A percentile compares a stretch with the other conserved stretches of the same genome.
phyloP scores from a whole-genome alignment of 2,329 filamentous ascomycete species.

The Sarocladium kiliense region DNA sequence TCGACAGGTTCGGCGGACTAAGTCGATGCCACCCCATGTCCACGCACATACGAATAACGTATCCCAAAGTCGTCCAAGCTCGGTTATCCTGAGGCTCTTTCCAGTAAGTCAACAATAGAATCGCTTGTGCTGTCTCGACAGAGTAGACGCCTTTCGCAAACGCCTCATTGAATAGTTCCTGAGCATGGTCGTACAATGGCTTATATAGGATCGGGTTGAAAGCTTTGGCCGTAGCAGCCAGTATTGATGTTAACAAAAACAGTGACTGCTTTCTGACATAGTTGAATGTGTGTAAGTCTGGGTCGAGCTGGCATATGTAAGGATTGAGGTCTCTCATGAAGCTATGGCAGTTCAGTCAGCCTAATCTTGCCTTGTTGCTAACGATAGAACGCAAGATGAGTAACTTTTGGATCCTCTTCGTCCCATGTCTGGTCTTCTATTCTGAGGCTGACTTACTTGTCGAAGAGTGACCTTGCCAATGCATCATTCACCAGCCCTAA shows the following conservation, averaged over 20 bases:
- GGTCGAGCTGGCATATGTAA: slow-evolving; percentile 35
- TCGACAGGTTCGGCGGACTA: slow-evolving; percentile 7
- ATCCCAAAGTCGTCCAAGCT: slow-evolving; percentile 33
- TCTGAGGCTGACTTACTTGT: neutral
- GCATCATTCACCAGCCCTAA: neutral
- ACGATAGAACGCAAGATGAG: no score
- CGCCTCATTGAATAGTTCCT: slow-evolving; percentile 22
- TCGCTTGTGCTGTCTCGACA: slow-evolving; percentile 31
- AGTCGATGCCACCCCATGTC: slow-evolving; percentile 32
- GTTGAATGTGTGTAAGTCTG: slow-evolving; percentile 29
- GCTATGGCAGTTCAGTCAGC: slow-evolving; percentile 14
- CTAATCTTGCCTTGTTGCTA: neutral
- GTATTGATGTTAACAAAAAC: slow-evolving; percentile 29
- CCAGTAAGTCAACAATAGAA: slow-evolving; percentile 35
- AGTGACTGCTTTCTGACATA: slow-evolving; percentile 28
- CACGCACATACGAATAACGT: slow-evolving; percentile 34
- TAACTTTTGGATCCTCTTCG: no score
- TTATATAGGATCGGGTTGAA: slow-evolving; percentile 28
- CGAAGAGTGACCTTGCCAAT: neutral
- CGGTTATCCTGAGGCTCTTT: slow-evolving; percentile 35
- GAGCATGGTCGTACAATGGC: slow-evolving; percentile 11
- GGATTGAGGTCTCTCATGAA: slow-evolving; percentile 34
- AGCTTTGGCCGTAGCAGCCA: slow-evolving; percentile 29
- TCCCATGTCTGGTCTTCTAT: no score
- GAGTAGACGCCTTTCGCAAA: slow-evolving; percentile 30